These are phyloP conservation scores for Ballota nigra DNA, from an alignment of 257 asterid genomes.

Conservation along the genomic window DNA sequence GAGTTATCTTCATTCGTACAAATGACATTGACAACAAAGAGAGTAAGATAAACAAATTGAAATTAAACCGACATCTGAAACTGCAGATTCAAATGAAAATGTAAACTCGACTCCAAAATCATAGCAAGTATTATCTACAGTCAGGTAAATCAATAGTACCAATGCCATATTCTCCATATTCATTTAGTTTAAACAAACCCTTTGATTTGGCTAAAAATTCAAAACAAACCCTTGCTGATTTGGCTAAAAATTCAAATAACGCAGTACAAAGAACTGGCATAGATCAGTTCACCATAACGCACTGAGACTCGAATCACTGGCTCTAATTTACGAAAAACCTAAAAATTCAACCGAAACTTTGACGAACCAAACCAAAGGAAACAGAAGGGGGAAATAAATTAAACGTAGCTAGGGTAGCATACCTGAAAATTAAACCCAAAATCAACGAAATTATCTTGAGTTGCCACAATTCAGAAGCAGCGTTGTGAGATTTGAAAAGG, in stretches of 20 bases:
- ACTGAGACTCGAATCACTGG: not conserved
- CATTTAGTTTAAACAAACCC: slow-evolving; percentile 1
- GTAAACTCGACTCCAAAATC: not conserved
- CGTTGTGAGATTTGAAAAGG: slow-evolving; percentile 1
- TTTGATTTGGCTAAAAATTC: too few species aligned
- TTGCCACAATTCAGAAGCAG: slow-evolving; percentile 12
- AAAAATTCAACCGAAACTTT: not conserved
- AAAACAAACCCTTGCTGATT: too few species aligned
- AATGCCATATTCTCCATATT: not conserved
- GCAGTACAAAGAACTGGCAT: not conserved
- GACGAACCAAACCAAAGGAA: not conserved
- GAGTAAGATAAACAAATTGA: not conserved
- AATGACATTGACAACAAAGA: not conserved
- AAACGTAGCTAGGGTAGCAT: slow-evolving; percentile 22
- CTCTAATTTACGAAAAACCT: not conserved
- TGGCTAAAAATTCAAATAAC: not conserved
- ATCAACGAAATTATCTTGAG: not conserved
- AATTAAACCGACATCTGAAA: slow-evolving; percentile 1
- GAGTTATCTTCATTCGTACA: not conserved
- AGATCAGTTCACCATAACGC: slow-evolving; percentile 22
- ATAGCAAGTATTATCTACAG: not conserved
- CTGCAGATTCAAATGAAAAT: slow-evolving; percentile 5
- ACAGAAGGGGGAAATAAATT: not conserved
- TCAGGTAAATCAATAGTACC: not conserved
- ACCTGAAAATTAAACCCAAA: slow-evolving; percentile 30